Evolutionary conservation across 2,329 filamentous ascomycete species (phyloP).

Genomic region (Colletotrichum higginsianum): DNA sequence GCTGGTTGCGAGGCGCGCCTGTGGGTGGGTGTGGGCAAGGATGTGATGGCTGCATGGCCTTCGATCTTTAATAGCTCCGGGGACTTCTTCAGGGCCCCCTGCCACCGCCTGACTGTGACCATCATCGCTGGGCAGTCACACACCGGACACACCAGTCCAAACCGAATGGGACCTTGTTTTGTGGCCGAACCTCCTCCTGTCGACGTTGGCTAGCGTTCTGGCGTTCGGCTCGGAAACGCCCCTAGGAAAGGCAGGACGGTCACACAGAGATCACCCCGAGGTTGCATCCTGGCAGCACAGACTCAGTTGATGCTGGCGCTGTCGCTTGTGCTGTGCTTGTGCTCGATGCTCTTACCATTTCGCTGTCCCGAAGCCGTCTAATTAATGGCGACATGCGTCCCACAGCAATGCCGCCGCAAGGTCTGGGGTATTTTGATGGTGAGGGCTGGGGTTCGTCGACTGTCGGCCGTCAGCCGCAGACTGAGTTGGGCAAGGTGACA

Average conservation of each 20-base stretch:
- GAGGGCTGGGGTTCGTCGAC: constrained; percentile 27
- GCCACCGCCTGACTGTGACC: constrained; percentile 41
- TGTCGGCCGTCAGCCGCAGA: constrained; percentile 24
- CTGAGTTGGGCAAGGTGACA: constrained; percentile 15
- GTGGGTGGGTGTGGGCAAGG: constrained; percentile 40
- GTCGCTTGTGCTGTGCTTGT: constrained; percentile 12
- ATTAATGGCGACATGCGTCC: constrained; percentile 38
- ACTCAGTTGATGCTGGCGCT: constrained; percentile 24
- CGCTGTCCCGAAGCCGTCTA: constrained; percentile 28
- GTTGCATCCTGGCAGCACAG: constrained; percentile 33
- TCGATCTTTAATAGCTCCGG: constrained; percentile 45
- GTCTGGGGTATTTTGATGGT: constrained; percentile 35
- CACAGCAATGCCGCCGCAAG: constrained; percentile 29
- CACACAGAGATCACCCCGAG: constrained; percentile 29
- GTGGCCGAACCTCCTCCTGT: constrained; percentile 38
- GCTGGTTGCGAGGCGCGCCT: constrained; percentile 40
- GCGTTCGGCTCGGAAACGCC: constrained; percentile 40
- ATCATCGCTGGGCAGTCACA: constrained; percentile 35
- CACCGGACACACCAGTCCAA: constrained; percentile 40
- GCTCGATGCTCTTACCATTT: constrained; percentile 14
- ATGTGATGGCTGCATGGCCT: constrained; percentile 42
- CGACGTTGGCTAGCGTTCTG: constrained; percentile 39
- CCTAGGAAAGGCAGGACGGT: constrained; percentile 30
- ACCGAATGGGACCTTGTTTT: constrained; percentile 40
- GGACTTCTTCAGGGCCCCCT: constrained; percentile 44